Evolutionary conservation across 257 asterid genomes (phyloP).

Genomic region (Gentiana dahurica): DNA sequence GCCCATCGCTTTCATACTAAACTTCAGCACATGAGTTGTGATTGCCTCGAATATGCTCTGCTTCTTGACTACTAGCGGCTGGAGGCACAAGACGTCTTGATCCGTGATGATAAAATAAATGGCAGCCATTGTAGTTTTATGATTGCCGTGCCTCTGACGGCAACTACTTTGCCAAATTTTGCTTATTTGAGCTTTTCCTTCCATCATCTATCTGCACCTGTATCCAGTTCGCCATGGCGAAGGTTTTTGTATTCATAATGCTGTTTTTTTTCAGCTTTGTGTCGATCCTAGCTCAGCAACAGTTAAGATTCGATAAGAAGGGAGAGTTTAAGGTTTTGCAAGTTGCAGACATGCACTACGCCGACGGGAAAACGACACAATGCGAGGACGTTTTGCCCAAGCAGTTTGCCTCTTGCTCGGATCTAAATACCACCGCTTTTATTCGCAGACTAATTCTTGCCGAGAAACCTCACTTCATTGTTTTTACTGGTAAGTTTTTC

Average conservation of each 20-base stretch:
- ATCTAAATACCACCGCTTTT: slow-evolving; percentile 83
- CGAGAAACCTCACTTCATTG: slow-evolving; percentile 74
- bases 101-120: no score
- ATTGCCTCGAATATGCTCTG: no score
- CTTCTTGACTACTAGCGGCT: no score
- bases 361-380: slow-evolving; percentile 51
- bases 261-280: slow-evolving; percentile 3
- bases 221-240: neutral
- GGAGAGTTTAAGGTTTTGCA: slow-evolving; percentile 83
- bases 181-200: no score
- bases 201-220: neutral
- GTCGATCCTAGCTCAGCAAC: slow-evolving; percentile 5
- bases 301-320: slow-evolving; percentile 45
- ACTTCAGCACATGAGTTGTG: no score
- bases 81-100: no score
- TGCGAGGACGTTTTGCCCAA: slow-evolving; percentile 60
- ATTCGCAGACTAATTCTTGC: slow-evolving; percentile 56
- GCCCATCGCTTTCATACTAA: no score
- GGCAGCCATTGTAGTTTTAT: no score
- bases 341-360: slow-evolving; percentile 95
- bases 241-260: neutral
- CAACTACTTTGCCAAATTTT: no score
- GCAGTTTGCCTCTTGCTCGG: slow-evolving; percentile 63
- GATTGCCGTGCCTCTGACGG: no score
- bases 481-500: slow-evolving; percentile 50